Evolutionary conservation across 1,284 basidiomycete genomes (phyloP).

Genomic region (Microbotryomycetes sp.): DNA sequence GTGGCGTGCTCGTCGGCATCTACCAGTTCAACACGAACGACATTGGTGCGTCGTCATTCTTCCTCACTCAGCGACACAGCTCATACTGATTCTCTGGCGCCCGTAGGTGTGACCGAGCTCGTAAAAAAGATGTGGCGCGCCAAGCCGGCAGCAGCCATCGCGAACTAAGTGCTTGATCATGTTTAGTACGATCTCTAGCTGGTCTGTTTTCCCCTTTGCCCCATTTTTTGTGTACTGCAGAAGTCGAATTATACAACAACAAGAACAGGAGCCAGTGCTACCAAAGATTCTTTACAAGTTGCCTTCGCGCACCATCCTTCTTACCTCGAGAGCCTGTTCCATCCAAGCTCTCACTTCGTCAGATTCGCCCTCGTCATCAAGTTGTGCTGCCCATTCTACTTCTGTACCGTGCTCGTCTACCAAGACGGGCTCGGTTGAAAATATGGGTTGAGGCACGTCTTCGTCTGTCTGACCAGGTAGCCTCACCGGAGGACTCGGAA

Average conservation of each 20-base stretch:
- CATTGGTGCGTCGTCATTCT: slow-evolving; percentile 56
- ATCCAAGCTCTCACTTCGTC: slow-evolving; percentile 7
- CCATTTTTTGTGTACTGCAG: too few species aligned
- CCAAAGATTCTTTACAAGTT: neutral
- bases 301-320: slow-evolving; percentile 8
- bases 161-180: too few species aligned
- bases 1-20: slow-evolving; percentile 78
- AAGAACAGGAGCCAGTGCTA: neutral
- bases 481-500: neutral
- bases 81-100: neutral
- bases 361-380: slow-evolving; percentile 9
- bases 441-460: neutral
- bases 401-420: slow-evolving; percentile 5
- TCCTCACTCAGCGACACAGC: neutral
- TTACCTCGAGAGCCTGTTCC: slow-evolving; percentile 9
- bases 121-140: slow-evolving; percentile 60
- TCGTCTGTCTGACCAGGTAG: neutral
- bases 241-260: neutral
- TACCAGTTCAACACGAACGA: slow-evolving; percentile 98
- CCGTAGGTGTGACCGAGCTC: slow-evolving; percentile 61
- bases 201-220: too few species aligned
- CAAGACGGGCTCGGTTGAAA: slow-evolving; percentile 7
- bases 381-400: slow-evolving; percentile 7
- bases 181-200: too few species aligned
- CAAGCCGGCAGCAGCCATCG: too few species aligned